Evolutionary conservation across 164 flowering plant species (phyloP).

Genomic region (Vitis cinerea): DNA sequence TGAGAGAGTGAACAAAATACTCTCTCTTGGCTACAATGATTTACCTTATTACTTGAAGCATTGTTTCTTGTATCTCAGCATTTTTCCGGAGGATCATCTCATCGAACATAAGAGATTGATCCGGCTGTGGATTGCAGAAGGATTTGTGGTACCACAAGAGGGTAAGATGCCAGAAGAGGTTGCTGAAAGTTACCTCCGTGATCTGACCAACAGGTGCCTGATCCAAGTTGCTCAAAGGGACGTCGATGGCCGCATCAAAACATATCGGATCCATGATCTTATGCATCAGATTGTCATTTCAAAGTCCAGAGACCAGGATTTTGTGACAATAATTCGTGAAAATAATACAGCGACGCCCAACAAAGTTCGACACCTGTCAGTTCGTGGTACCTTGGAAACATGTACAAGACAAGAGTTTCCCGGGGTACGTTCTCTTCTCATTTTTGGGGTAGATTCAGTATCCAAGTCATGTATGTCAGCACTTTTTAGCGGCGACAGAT

Average conservation of each 20-base stretch:
- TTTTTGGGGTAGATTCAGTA: too few relatives aligned
- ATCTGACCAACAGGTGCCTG: background rate
- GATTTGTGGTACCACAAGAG: conserved; percentile 1
- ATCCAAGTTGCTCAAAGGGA: background rate
- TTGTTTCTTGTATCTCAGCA: conserved; percentile 24
- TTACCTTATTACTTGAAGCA: conserved; percentile 20
- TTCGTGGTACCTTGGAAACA: too few relatives aligned
- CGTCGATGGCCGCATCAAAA: background rate
- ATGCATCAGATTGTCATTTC: too few relatives aligned
- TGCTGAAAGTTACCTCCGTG: background rate
- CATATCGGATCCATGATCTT: too few relatives aligned
- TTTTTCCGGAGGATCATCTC: conserved; percentile 25
- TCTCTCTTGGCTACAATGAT: conserved; percentile 15
- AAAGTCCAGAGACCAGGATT: too few relatives aligned
- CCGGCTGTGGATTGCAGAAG: conserved; percentile 25
- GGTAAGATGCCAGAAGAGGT: conserved; percentile 7
- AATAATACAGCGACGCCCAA: too few relatives aligned
- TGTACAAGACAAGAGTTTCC: background rate
- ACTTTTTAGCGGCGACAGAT: background rate
- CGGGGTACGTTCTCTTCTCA: too few relatives aligned
- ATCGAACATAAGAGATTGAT: conserved; percentile 12
- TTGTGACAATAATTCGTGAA: too few relatives aligned
- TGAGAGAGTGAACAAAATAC: background rate
- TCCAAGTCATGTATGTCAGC: too few relatives aligned
- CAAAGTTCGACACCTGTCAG: too few relatives aligned